Base-by-base conservation (phyloP, 257 asterid genomes). In the Datura wrightii region DNA sequence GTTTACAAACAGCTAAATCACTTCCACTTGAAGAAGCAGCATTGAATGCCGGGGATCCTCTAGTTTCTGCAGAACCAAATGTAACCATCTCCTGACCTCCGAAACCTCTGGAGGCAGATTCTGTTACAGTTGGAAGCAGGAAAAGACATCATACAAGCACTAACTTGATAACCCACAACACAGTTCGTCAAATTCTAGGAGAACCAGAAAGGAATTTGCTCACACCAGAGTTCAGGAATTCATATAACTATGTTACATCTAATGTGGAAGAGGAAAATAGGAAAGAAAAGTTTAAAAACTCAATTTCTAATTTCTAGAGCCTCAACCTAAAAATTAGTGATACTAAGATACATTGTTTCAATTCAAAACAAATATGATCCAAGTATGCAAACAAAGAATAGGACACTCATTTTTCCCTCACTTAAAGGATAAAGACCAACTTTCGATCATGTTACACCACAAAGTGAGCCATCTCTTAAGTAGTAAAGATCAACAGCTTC, bases 71-170 rank as follows among this genome's bases (percentile, higher is more conserved):
- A 79, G 98, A 90, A 79, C 89, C 88, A 88, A 94, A 89, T 87
- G 96, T 53, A 84, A 89, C 86, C 97, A 91, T 87, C 87, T 96
- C 98, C 84, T 89, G 94, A 79, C 87, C 96, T 74, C 83, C 85
- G 59, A 89, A 66, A 10, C 89, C 92, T 85, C 83, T 86, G 58
- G 87, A 82, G 67, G 79, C 88, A 86, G 92, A 89, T 85, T 90
- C 90, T 87, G 89, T 90, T 90, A 87, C 87, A 90, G 82, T 56
- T 54, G 62, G 41, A 31, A 76, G 66, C 19, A 83, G 76, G 84
- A 11, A 65, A 80, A 88, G 58, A 82, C 8, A 59, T 50, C 46
- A 67, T 63, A 66, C 78, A 42, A 83, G 86, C 80, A 78, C 41
- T 58, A 87, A 72, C 82, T 41, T 59, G 37, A 37, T 79, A 71